Evolutionary conservation across 169 alveolate species (phyloP).

Genomic region (Cryptosporidium muris): DNA sequence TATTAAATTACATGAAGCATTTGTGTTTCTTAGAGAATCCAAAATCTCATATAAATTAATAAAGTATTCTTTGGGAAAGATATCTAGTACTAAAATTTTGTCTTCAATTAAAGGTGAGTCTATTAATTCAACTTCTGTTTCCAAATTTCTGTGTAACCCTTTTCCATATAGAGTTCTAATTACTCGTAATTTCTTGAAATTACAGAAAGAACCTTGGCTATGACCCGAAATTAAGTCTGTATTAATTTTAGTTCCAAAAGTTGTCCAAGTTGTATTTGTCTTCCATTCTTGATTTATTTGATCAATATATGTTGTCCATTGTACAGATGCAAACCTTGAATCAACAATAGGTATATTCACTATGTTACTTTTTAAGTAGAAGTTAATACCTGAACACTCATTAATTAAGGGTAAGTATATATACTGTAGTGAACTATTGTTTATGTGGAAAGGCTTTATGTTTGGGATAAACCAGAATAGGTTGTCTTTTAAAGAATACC

Average conservation of each 20-base stretch:
- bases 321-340: background rate
- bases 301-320: background rate
- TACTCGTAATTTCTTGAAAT: background rate
- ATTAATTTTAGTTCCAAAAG: background rate
- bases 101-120: background rate
- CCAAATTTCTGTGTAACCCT: constrained; percentile 48
- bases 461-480: too few relatives aligned
- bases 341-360: background rate
- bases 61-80: too few relatives aligned
- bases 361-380: too few relatives aligned
- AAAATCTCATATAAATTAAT: too few relatives aligned
- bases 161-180: constrained; percentile 17
- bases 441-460: too few relatives aligned
- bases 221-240: background rate
- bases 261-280: constrained; percentile 6
- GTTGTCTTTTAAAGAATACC: too few relatives aligned
- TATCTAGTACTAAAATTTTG: too few relatives aligned
- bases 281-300: constrained; percentile 3
- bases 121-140: constrained; percentile 11
- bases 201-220: background rate
- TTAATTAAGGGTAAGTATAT: too few relatives aligned
- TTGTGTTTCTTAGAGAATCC: constrained; percentile 9
- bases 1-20: background rate
- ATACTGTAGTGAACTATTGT: too few relatives aligned
- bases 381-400: too few relatives aligned